Evolutionary conservation across 2,329 filamentous ascomycete genomes (phyloP), one percentile per base, ranked within the genome.

Genomic region (Endothia cerciana): DNA sequence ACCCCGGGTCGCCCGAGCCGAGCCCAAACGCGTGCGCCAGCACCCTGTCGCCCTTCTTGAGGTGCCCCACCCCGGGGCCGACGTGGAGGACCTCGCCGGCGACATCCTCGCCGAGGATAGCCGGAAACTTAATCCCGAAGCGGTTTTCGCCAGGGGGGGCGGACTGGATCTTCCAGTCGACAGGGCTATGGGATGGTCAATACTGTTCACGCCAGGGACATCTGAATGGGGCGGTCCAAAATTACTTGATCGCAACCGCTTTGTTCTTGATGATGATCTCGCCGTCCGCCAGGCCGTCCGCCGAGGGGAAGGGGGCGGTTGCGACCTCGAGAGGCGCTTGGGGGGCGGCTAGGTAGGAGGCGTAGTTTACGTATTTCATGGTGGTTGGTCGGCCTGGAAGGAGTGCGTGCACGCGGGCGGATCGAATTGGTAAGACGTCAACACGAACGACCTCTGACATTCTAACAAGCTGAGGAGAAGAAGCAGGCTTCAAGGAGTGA

Each of bases 11-110:
- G 38, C 68, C 61, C 22, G 67, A 65, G 2, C 67, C 63, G 6
- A 73, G 64, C 8, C 70, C 70, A n/a, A 69, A 62, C 17, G 72
- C 70, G 38, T 69, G 65, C 22, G 70, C 71, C 22, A 74, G 56
- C 30, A 78, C 74, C 17, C 76, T 72, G 64, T 79, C 76, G 10
- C 77, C 77, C 22, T 70, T 63, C 36, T 73, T 72, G 64, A 78
- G 75, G 10, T 69, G 67, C 59, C 56, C 65, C 6, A 71, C 68
- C 51, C 67, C 69, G 6, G 69, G 40, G 28, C 76, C 75, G 45
- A 76, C 68, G n/a, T 73, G 69, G 30, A 73, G 66, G 8, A 78
- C 73, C 41, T 72, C 72, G 41, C 77, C 76, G 5, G 77, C 72
- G 49, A 73, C 73, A 69, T 73, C 77, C 4, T 65, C 68, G 28